These are phyloP conservation scores for Sungouiozyma intestinalis DNA, from an alignment of 805 yeast genomes.

Conservation along the genomic window DNA sequence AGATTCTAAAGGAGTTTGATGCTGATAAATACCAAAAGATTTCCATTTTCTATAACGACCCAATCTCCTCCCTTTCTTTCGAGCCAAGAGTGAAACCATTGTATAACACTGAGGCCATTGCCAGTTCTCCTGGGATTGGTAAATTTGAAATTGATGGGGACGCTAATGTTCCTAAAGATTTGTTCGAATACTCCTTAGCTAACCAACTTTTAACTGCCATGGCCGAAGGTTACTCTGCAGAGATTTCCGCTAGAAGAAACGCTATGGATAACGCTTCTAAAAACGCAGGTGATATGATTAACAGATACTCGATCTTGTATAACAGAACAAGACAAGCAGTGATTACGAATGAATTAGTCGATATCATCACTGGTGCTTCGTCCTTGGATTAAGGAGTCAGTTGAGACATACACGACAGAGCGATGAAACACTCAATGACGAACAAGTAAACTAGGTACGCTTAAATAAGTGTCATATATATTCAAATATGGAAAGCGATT, in stretches of 20 bases:
- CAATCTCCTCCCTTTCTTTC: constrained; percentile 78
- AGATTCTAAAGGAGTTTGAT: constrained; percentile 48
- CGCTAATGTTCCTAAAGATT: constrained; percentile 55
- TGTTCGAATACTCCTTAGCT: constrained; percentile 81
- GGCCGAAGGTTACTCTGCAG: constrained; percentile 98
- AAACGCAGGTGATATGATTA: constrained; percentile 99
- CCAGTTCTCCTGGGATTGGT: constrained; percentile 74
- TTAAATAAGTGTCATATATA: neutral
- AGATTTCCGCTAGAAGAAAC: constrained; percentile 96
- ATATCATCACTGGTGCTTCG: constrained; percentile 99
- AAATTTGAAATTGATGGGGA: constrained; percentile 72
- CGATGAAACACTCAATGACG: neutral
- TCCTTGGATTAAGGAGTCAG: constrained; percentile 62
- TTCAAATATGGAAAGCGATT: neutral
- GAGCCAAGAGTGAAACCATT: constrained; percentile 68
- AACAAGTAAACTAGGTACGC: neutral
- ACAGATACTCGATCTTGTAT: constrained; percentile 90
- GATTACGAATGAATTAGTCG: constrained; percentile 98
- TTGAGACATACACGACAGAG: neutral
- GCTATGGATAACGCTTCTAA: constrained; percentile 99
- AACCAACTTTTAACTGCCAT: constrained; percentile 82
- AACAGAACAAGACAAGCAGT: constrained; percentile 99
- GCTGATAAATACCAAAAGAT: constrained; percentile 49
- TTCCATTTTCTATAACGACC: constrained; percentile 80
- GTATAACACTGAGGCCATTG: constrained; percentile 61